Evolutionary conservation across 352 stramenopile genomes (phyloP).

Genomic region (Phytopythium helicoides): DNA sequence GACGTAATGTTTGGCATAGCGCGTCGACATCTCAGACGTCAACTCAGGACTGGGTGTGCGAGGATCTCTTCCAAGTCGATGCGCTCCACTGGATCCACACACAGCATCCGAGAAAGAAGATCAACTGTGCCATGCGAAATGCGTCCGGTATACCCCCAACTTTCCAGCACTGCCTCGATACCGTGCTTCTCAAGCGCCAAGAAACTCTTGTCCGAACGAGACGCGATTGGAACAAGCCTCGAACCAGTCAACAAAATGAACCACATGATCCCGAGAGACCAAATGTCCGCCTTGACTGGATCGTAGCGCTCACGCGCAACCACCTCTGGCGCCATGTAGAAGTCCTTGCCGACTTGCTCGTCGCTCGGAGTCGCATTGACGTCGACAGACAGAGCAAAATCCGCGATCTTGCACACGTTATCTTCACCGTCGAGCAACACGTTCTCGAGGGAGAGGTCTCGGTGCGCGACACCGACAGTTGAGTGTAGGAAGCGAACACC

Average conservation of each 20-base stretch:
- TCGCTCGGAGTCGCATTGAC: constrained; percentile 11
- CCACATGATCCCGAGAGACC: constrained; percentile 57
- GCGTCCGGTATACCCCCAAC: constrained; percentile 21
- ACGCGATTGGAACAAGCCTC: constrained; percentile 29
- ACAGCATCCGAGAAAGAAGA: constrained; percentile 24
- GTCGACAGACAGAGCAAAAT: constrained; percentile 33
- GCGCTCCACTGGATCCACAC: constrained; percentile 15
- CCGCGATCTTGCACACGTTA: constrained; percentile 30
- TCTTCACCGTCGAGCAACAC: constrained; percentile 15
- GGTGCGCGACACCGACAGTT: constrained; percentile 21
- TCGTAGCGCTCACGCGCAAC: constrained; percentile 31
- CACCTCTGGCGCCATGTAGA: constrained; percentile 49
- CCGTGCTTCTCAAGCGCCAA: constrained; percentile 23
- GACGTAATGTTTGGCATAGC: too few relatives aligned
- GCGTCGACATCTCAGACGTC: too few relatives aligned
- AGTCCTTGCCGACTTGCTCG: constrained; percentile 22
- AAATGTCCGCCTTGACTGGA: constrained; percentile 50
- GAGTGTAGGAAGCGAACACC: constrained; percentile 27
- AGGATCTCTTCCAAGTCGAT: constrained; percentile 13
- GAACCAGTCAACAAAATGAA: constrained; percentile 64
- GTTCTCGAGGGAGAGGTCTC: constrained; percentile 35
- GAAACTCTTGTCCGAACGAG: constrained; percentile 28
- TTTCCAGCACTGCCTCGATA: constrained; percentile 34
- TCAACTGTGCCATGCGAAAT: constrained; percentile 13
- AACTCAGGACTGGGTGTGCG: constrained; percentile 1